Conservation (phyloP, 202 grass and related monocot genomes). For the Digitaria exilis region DNA sequence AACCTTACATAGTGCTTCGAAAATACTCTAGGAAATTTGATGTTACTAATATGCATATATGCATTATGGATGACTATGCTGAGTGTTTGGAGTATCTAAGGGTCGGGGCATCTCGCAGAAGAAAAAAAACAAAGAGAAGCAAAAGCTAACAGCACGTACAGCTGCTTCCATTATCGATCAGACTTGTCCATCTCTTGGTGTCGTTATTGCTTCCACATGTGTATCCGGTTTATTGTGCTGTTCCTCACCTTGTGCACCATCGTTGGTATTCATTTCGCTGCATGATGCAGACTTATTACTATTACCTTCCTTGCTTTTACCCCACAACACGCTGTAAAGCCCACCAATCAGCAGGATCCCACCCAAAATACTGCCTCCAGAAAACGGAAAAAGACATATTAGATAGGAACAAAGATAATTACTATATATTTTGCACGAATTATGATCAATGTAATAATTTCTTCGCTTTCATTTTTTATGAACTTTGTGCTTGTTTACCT, state of each 20-base stretch:
- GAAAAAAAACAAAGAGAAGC: neutral
- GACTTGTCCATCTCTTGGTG: neutral
- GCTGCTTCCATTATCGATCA: neutral
- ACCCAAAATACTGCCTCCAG: slow-evolving; percentile 8
- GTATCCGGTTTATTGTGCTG: neutral
- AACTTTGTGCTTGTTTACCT: neutral
- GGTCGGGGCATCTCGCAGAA: neutral
- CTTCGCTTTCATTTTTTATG: neutral
- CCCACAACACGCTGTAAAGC: slow-evolving; percentile 22
- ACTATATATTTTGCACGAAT: neutral
- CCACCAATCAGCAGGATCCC: neutral
- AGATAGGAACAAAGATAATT: neutral
- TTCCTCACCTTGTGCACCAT: neutral
- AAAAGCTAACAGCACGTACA: neutral
- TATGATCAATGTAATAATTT: neutral
- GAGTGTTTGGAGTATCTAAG: neutral
- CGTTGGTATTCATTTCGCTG: neutral
- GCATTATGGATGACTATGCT: neutral
- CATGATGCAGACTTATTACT: neutral
- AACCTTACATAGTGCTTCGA: too few relatives aligned
- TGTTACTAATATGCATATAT: too few relatives aligned
- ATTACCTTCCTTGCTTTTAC: slow-evolving; percentile 25
- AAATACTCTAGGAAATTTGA: too few relatives aligned
- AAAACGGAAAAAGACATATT: neutral
- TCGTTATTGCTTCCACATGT: neutral